A percentile compares a stretch with the other conserved stretches of the same genome.
These are phyloP conservation scores for Neurospora sp. DNA, from an alignment of 495 filamentous ascomycete genomes.

Conservation along the genomic window DNA sequence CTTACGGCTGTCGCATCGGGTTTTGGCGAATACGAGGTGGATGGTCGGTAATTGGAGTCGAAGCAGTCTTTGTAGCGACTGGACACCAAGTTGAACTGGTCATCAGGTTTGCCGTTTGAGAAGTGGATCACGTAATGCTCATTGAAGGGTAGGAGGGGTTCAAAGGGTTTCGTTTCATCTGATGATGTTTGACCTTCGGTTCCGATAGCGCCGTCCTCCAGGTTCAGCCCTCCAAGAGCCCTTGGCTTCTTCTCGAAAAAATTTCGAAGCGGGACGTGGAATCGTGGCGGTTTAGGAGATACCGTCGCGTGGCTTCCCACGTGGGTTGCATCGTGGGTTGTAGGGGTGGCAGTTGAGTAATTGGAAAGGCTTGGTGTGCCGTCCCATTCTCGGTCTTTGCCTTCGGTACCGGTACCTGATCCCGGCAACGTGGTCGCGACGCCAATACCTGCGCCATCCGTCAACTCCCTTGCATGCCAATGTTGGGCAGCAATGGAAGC, in stretches of 20 bases:
- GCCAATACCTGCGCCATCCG: background rate
- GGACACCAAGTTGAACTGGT: slow-evolving; percentile 21
- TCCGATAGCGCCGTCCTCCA: background rate
- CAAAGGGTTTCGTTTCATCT: slow-evolving; percentile 6
- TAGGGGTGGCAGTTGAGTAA: background rate
- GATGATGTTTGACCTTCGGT: background rate
- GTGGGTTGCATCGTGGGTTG: background rate
- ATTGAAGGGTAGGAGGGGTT: slow-evolving; percentile 28
- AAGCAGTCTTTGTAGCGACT: background rate
- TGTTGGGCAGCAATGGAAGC: background rate
- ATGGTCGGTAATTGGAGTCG: background rate
- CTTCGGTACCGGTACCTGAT: background rate
- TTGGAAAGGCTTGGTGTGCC: background rate
- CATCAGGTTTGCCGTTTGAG: slow-evolving; percentile 16
- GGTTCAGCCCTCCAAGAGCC: background rate
- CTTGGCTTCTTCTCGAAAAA: background rate
- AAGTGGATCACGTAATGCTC: slow-evolving; percentile 36
- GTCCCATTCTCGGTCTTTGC: background rate
- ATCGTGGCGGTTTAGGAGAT: background rate
- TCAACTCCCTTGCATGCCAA: background rate
- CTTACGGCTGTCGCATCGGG: background rate
- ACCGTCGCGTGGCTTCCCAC: background rate
- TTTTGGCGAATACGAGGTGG: background rate
- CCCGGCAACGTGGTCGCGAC: background rate
- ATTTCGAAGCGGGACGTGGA: background rate